phyloP scores from a whole-genome alignment of 352 stramenopile species.

The Phytophthora uliginosa region DNA sequence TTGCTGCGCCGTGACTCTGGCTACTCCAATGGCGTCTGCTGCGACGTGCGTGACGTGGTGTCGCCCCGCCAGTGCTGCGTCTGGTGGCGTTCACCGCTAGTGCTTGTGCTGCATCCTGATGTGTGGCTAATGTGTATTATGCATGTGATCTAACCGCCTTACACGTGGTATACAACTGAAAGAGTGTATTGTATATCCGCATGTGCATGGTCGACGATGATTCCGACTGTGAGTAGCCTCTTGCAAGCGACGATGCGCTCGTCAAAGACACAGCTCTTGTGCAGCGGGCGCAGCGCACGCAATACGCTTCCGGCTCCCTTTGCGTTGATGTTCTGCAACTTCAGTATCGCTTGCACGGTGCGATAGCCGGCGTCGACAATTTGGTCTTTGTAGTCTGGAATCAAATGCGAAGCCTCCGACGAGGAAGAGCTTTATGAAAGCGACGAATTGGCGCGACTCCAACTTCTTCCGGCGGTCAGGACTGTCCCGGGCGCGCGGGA shows the following conservation, averaged over 20 bases:
- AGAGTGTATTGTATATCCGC: slow-evolving; percentile 7
- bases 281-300: slow-evolving; percentile 7
- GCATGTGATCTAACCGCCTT: not conserved
- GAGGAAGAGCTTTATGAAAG: slow-evolving; percentile 31
- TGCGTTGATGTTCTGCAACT: not conserved
- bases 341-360: not conserved
- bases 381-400: slow-evolving; percentile 13
- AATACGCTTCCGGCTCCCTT: slow-evolving; percentile 10
- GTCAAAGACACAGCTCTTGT: not conserved
- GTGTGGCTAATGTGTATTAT: too few relatives aligned
- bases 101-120: too few relatives aligned
- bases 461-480: slow-evolving; percentile 29
- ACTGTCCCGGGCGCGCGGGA: slow-evolving; percentile 8
- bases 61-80: too few relatives aligned
- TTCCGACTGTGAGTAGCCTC: not conserved
- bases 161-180: not conserved
- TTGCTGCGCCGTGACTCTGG: too few relatives aligned
- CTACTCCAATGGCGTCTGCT: too few relatives aligned
- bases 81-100: too few relatives aligned
- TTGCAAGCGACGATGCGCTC: slow-evolving; percentile 9
- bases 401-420: slow-evolving; percentile 19
- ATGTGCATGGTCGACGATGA: slow-evolving; percentile 8
- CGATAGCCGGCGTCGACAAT: slow-evolving; percentile 1
- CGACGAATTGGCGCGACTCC: slow-evolving; percentile 20
- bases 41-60: too few relatives aligned